Base-by-base conservation (phyloP, 805 yeast species). In the Lachancea kluyveri region DNA sequence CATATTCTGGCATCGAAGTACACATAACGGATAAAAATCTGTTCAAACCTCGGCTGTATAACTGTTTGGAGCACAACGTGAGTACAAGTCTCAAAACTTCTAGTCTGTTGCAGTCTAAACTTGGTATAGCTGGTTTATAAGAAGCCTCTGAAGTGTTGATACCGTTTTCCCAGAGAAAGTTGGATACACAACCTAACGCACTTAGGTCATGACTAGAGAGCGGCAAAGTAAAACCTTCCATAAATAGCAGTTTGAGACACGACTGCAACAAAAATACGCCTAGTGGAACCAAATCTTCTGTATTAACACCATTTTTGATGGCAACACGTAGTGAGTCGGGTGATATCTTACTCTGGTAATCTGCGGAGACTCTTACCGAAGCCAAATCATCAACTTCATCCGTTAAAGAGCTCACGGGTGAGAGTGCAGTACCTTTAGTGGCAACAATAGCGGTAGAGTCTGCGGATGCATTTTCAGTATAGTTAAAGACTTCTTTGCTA, bases 111-210 rank as follows among this genome's bases (percentile, higher is more conserved):
- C 74, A 52, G 43, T 82, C 88, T 24, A 74, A 48, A 14, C 62
- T 59, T 1, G 70, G 58, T 11, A 50, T 58, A 26, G 62, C 72
- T 21, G 33, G 46, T 21, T 43, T 39, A 43, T 45, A 61, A 33
- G 35, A 15, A 38, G 53, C 28, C 34, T 57, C 60, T 35, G 54
- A 46, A 3, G 62, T 52, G 2, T 85, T 88, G 19, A 87, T 67
- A 5, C 95, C 96, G 3, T 81, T 74, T 45, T 83, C 94, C 95
- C 96, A 87, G 1, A 80, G 63, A n/a, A 48, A 36, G 23, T 44
- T 50, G 2, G 60, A 50, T 19, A 37, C 42, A 3, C 52, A 38
- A 10, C 64, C 66, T 2, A 49, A 15, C 5, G 20, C 46, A 1
- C 48, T 46, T 1, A 28, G 17, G 3, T 47, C 45, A 6, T 45